A percentile compares a stretch with the other conserved stretches of the same genome.
These are phyloP conservation scores for Fusarium cicatricum DNA, from an alignment of 2,329 filamentous ascomycete species.

Conservation along the genomic window DNA sequence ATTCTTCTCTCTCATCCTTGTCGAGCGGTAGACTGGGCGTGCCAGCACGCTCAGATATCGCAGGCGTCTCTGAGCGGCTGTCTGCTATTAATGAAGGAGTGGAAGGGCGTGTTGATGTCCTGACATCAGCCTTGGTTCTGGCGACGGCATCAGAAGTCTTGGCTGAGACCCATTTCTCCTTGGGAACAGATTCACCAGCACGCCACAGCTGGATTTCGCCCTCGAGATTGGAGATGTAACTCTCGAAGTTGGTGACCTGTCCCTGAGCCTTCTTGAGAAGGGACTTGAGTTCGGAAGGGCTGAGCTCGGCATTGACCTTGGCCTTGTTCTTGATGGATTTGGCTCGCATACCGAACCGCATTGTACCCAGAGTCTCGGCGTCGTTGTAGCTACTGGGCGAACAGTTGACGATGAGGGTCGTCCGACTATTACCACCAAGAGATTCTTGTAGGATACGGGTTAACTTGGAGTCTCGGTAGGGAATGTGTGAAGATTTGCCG, in stretches of 20 bases:
- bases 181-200: slow-evolving; percentile 85
- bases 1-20: slow-evolving; percentile 97
- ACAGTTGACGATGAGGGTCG: slow-evolving; percentile 98
- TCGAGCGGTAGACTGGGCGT: slow-evolving; percentile 90
- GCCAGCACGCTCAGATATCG: slow-evolving; percentile 79
- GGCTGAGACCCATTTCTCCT: slow-evolving; percentile 84
- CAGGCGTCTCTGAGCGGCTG: slow-evolving; percentile 68
- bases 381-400: slow-evolving; percentile 99
- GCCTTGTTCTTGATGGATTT: slow-evolving; percentile 99
- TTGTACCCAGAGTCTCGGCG: slow-evolving; percentile 88
- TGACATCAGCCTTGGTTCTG: slow-evolving; percentile 53
- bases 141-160: slow-evolving; percentile 58
- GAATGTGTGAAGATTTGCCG: slow-evolving; percentile 94
- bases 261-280: slow-evolving; percentile 91
- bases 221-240: slow-evolving; percentile 84
- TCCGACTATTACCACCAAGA: slow-evolving; percentile 95
- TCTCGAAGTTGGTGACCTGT: slow-evolving; percentile 88
- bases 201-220: slow-evolving; percentile 89
- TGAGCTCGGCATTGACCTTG: slow-evolving; percentile 98
- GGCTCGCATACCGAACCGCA: slow-evolving; percentile 93
- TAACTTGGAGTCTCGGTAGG: slow-evolving; percentile 97
- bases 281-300: slow-evolving; percentile 91
- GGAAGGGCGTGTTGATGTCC: slow-evolving; percentile 57
- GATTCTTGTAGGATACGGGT: slow-evolving; percentile 98
- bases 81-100: slow-evolving; percentile 63